Conservation (phyloP, 768 basidiomycete species). For the Vararia minispora region DNA sequence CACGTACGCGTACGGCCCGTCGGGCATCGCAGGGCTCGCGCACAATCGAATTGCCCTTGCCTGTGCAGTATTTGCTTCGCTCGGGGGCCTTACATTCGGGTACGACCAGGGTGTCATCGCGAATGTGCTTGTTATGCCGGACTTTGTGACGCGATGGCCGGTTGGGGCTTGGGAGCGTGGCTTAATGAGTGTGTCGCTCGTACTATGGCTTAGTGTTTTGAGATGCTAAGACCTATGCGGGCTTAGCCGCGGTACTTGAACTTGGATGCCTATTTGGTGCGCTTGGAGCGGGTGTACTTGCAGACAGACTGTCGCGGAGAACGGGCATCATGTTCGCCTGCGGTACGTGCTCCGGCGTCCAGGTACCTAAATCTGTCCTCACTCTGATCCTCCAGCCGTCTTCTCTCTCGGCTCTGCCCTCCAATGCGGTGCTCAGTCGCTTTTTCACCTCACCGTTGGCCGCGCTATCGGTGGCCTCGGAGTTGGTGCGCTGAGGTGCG, state of each 20-base stretch:
- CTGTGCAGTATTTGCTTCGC: conserved; percentile 65
- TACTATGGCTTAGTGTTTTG: neutral
- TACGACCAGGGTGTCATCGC: conserved; percentile 85
- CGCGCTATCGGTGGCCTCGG: conserved; percentile 71
- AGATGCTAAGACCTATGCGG: too few species aligned
- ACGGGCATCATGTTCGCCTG: conserved; percentile 59
- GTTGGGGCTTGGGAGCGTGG: conserved; percentile 66
- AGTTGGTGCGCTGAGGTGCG: conserved; percentile 48
- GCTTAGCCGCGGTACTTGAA: conserved; percentile 68
- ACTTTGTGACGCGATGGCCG: conserved; percentile 60
- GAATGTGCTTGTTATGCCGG: conserved; percentile 75
- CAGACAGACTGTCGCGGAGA: conserved; percentile 58
- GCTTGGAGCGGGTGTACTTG: conserved; percentile 50
- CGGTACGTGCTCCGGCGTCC: conserved; percentile 28
- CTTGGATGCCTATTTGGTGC: conserved; percentile 74
- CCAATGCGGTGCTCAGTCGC: conserved; percentile 48
- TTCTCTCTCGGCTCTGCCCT: conserved; percentile 66
- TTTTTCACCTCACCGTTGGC: conserved; percentile 52
- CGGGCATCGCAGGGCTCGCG: conserved; percentile 51
- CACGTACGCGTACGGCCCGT: conserved; percentile 63
- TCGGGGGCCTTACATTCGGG: conserved; percentile 71
- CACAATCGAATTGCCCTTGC: conserved; percentile 54
- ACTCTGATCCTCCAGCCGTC: conserved; percentile 29
- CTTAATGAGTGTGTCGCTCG: conserved; percentile 49
- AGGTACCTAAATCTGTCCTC: neutral